Percentiles rank a stretch among this genome's conserved stretches.
These are phyloP conservation scores for Leccinum olivaceopallidum DNA, from an alignment of 768 basidiomycete genomes.

Conservation along the genomic window DNA sequence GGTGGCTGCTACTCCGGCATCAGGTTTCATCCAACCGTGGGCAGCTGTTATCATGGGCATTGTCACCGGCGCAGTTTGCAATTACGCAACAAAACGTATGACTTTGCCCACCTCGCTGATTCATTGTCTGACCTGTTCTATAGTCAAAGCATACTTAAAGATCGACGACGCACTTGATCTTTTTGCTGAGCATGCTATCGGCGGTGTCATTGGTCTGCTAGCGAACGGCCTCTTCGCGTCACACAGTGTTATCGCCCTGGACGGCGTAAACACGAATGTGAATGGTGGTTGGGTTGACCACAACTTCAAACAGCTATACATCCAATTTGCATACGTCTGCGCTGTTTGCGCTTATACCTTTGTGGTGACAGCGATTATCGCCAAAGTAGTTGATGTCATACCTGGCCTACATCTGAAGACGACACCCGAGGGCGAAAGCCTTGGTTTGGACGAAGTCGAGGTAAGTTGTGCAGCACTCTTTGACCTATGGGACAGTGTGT, in stretches of 20 bases:
- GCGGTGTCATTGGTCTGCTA: conserved; percentile 75
- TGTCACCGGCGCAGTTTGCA: conserved; percentile 69
- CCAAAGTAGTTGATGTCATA: conserved; percentile 53
- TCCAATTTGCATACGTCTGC: conserved; percentile 66
- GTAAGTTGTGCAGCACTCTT: conserved; percentile 35
- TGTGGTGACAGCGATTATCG: conserved; percentile 60
- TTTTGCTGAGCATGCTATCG: conserved; percentile 89
- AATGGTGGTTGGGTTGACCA: conserved; percentile 73
- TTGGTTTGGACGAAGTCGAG: conserved; percentile 74
- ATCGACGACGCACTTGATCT: conserved; percentile 92
- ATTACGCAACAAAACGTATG: conserved; percentile 83
- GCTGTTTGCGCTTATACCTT: conserved; percentile 61
- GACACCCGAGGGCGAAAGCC: conserved; percentile 54
- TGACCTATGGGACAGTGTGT: background rate
- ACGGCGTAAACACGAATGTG: conserved; percentile 58
- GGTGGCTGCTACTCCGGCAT: conserved; percentile 87
- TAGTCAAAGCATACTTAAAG: conserved; percentile 67
- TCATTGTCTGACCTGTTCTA: conserved; percentile 10
- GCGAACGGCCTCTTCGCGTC: conserved; percentile 78
- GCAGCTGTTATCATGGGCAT: conserved; percentile 75
- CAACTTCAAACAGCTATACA: conserved; percentile 78
- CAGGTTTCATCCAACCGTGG: conserved; percentile 80
- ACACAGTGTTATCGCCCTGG: conserved; percentile 58
- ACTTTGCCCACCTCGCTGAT: conserved; percentile 2
- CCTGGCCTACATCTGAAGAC: conserved; percentile 59